These are phyloP conservation scores for Adansonia madagascariensis DNA, from an alignment of 441 rosid genomes.

Conservation along the genomic window DNA sequence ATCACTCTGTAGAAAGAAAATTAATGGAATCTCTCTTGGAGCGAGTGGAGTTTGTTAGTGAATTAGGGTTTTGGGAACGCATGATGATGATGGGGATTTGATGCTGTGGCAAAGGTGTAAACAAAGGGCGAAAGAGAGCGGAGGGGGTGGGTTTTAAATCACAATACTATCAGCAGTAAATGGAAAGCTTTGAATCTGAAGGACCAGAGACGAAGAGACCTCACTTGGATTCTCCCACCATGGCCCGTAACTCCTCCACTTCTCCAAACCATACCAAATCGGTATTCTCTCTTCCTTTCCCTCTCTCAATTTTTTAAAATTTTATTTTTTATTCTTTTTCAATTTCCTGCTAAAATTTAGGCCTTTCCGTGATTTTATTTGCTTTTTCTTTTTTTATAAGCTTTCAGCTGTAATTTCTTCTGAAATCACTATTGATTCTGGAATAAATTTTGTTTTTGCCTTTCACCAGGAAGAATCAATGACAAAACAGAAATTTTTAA, in stretches of 20 bases:
- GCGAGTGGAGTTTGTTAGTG: not conserved
- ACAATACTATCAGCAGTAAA: constrained; percentile 25
- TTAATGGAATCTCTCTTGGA: not conserved
- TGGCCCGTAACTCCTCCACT: constrained; percentile 60
- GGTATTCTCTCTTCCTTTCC: constrained; percentile 32
- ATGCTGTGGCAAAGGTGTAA: constrained; percentile 1
- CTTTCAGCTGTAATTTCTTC: not conserved
- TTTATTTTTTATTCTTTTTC: constrained; percentile 1
- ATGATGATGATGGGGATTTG: not conserved
- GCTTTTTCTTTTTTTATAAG: not conserved
- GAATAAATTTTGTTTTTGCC: not conserved
- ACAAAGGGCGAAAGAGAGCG: not conserved
- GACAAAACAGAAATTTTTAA: not conserved
- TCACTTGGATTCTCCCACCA: constrained; percentile 57
- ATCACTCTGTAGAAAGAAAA: not conserved
- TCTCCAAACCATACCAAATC: constrained; percentile 55
- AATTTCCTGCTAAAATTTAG: not conserved
- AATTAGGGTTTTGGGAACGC: constrained; percentile 21
- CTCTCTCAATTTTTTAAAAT: not conserved
- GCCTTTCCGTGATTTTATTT: not conserved
- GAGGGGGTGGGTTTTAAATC: not conserved
- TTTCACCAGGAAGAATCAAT: not conserved
- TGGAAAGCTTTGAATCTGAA: constrained; percentile 68
- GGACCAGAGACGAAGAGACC: constrained; percentile 79
- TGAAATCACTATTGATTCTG: not conserved